Conservation (phyloP, 306 rosid genomes). For the Argentina anserina region DNA sequence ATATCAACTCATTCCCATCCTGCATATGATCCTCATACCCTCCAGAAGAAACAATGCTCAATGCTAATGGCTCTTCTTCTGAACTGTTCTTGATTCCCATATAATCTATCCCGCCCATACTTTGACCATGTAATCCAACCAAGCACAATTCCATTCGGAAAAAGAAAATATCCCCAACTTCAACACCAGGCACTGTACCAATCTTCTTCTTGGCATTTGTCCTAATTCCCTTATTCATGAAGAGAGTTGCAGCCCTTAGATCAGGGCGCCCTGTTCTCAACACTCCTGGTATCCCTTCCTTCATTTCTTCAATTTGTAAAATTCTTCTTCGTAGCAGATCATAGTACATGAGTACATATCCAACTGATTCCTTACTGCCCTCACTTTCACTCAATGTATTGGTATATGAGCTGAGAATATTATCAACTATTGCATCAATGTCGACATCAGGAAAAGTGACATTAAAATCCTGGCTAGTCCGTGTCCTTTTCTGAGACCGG, state of each 20-base stretch:
- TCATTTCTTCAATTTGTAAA: conserved; percentile 63
- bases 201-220: conserved; percentile 54
- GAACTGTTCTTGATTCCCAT: conserved; percentile 51
- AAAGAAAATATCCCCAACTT: conserved; percentile 83
- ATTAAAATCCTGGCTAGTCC: conserved; percentile 27
- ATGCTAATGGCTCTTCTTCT: conserved; percentile 85
- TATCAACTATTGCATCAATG: conserved; percentile 44
- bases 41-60: conserved; percentile 91
- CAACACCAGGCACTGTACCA: conserved; percentile 83
- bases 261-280: conserved; percentile 59
- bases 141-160: conserved; percentile 82
- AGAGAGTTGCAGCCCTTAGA: conserved; percentile 58
- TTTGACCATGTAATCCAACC: conserved; percentile 78
- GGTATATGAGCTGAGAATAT: conserved; percentile 42
- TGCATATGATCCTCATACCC: conserved; percentile 79
- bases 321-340: conserved; percentile 69
- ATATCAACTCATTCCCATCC: conserved; percentile 70
- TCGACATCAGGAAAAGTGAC: conserved; percentile 37
- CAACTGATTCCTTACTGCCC: conserved; percentile 46
- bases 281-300: conserved; percentile 42
- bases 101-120: conserved; percentile 95
- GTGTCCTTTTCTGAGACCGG: conserved; percentile 32
- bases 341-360: conserved; percentile 43
- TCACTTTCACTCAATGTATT: conserved; percentile 48
- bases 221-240: conserved; percentile 80